These are phyloP conservation scores for Epichloe uncinata DNA, from an alignment of 2,329 filamentous ascomycete genomes.

Conservation along the genomic window DNA sequence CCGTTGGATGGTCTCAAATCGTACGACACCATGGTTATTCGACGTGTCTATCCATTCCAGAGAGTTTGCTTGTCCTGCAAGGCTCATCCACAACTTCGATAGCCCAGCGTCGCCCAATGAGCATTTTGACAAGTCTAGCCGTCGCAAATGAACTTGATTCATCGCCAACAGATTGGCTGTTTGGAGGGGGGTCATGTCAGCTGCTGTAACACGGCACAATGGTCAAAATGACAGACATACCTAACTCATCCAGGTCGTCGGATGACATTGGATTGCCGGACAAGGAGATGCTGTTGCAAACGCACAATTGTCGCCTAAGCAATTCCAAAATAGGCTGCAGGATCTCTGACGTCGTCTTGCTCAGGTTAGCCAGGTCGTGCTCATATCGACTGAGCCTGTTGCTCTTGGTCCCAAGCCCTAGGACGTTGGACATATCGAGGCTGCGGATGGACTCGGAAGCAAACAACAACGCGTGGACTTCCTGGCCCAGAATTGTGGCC, in stretches of 20 bases:
- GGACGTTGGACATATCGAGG: conserved; percentile 36
- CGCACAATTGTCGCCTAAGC: conserved; percentile 30
- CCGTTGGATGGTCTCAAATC: conserved; percentile 31
- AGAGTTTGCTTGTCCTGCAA: conserved; percentile 30
- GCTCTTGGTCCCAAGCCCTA: conserved; percentile 16
- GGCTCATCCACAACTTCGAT: conserved; percentile 31
- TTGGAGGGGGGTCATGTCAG: not conserved
- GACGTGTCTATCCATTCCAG: conserved; percentile 38
- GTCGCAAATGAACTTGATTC: conserved; percentile 27
- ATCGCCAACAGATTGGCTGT: conserved; percentile 20
- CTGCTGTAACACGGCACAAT: not conserved
- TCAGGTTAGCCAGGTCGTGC: conserved; percentile 11
- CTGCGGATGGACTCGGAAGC: conserved; percentile 41
- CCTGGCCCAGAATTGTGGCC: conserved; percentile 39
- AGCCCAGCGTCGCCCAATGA: conserved; percentile 36
- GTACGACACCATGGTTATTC: conserved; percentile 37
- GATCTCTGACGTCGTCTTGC: conserved; percentile 25
- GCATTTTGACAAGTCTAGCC: conserved; percentile 37
- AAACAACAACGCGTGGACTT: conserved; percentile 42
- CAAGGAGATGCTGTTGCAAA: conserved; percentile 38
- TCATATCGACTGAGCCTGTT: conserved; percentile 12
- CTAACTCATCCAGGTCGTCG: conserved; percentile 34
- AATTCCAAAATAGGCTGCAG: conserved; percentile 36
- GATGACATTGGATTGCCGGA: conserved; percentile 35
- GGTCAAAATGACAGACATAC: conserved; percentile 16